Evolutionary conservation across 179 eudicot genomes (phyloP), one percentile per base, ranked within the genome.

Genomic region (Dionaea muscipula): DNA sequence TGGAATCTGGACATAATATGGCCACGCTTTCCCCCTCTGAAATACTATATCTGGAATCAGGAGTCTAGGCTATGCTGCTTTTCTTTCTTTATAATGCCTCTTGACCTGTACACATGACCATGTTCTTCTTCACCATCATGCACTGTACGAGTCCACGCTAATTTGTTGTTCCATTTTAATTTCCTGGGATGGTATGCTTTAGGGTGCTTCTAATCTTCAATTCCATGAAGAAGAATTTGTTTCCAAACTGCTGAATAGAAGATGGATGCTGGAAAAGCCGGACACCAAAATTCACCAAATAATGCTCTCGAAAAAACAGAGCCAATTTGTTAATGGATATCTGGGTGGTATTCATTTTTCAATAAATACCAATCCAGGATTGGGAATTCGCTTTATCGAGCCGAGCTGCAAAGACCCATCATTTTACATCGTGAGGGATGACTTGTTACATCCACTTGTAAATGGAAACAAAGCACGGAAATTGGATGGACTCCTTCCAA

Each of bases 391-490:
- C 38, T 36, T 61, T 51, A 45, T 52, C 62, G 71, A 68, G 59
- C 69, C 50, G 48, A 57, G 57, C 35, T 35, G 56, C 41, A 48
- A 62, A 35, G 47, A 64, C 17, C 62, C 77, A 31, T 87, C 81
- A 15, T 91, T 91, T 73, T 91, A 82, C 59, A 64, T 91, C 46
- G 86, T 84, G 47, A 78, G 98, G 72, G 98, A 91, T 81, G 98
- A 91, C 67, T 70, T 87, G 65, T 56, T 91, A 56, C 98, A 91
- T 63, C 98, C 96, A 8, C 70, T 91, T 66, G 86, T 74, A 27
- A 87, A 91, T 64, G 98, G 98, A 53, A 91, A 91, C 51, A 91
- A 91, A 77, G 83, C 94, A 20, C 77, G 98, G 67, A 91, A 91
- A 71, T 55, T 91, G 48, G 98, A 91, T 68, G 96, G 80, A 27